A percentile compares a stretch with the other conserved stretches of the same genome.
Conservation (phyloP, 2,329 filamentous ascomycete genomes). For the Sarocladium kiliense region DNA sequence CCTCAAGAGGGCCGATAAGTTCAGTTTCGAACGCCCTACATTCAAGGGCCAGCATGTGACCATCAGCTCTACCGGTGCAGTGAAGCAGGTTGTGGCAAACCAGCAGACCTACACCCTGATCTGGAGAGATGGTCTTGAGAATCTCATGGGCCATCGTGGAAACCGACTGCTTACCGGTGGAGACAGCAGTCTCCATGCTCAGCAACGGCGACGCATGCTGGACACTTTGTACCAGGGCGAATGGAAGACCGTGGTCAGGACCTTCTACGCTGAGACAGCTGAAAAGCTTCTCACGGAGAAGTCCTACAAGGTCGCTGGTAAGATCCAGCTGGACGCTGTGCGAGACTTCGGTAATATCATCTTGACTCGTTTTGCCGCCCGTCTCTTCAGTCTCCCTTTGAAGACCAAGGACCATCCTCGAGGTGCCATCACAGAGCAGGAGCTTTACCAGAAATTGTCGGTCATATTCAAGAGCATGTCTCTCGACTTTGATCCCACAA, state of each 20-base stretch:
- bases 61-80: constrained; percentile 56
- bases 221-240: constrained; percentile 52
- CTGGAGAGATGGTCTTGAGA: constrained; percentile 60
- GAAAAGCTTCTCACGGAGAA: constrained; percentile 59
- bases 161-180: constrained; percentile 53
- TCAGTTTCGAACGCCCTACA: constrained; percentile 61
- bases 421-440: constrained; percentile 51
- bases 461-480: constrained; percentile 63
- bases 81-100: constrained; percentile 57
- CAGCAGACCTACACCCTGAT: constrained; percentile 57
- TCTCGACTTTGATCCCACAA: constrained; percentile 60
- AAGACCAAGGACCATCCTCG: constrained; percentile 57
- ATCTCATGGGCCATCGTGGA: constrained; percentile 52
- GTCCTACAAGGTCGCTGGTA: constrained; percentile 51
- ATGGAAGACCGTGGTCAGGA: constrained; percentile 58
- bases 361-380: constrained; percentile 59
- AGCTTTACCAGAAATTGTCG: constrained; percentile 57
- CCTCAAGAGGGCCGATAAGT: constrained; percentile 61
- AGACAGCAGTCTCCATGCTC: constrained; percentile 40
- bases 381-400: constrained; percentile 60
- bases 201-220: constrained; percentile 48
- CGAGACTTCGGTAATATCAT: constrained; percentile 65
- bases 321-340: constrained; percentile 63
- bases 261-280: constrained; percentile 61
- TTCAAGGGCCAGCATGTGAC: constrained; percentile 46